Evolutionary conservation across 305 asterid species (phyloP).

Genomic region (Andrographis paniculata): DNA sequence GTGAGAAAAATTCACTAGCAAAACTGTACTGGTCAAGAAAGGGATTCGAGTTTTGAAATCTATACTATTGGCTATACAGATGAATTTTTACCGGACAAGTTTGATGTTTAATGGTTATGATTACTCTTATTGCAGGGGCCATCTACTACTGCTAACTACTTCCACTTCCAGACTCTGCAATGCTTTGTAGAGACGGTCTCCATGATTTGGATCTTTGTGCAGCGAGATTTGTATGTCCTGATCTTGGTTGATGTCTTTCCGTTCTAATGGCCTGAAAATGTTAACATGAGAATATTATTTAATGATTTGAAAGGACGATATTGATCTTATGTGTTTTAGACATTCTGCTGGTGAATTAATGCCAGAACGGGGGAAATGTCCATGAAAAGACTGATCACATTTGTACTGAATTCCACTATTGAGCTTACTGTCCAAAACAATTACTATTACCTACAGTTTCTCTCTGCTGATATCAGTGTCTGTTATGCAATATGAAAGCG

Average conservation of each 20-base stretch:
- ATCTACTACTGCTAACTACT: constrained; percentile 10
- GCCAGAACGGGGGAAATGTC: too few relatives aligned
- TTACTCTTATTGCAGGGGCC: constrained; percentile 15
- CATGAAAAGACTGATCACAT: too few relatives aligned
- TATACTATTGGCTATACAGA: constrained; percentile 34
- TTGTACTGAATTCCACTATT: neutral
- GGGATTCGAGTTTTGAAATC: constrained; percentile 22
- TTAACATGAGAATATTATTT: constrained; percentile 1
- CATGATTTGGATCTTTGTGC: constrained; percentile 40
- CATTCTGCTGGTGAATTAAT: neutral
- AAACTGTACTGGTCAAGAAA: constrained; percentile 22
- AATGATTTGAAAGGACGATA: constrained; percentile 2
- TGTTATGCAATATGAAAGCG: neutral
- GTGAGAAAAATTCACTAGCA: constrained; percentile 9
- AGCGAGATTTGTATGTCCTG: constrained; percentile 20
- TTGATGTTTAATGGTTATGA: constrained; percentile 18
- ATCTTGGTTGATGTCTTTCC: constrained; percentile 26
- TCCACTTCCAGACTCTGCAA: constrained; percentile 41
- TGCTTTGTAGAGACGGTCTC: constrained; percentile 53
- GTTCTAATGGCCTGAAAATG: constrained; percentile 29
- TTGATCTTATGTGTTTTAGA: neutral
- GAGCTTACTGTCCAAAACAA: neutral
- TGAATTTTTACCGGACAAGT: constrained; percentile 18
- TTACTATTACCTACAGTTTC: neutral
- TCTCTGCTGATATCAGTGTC: neutral